Percentiles rank a stretch among this genome's conserved stretches.
These are phyloP conservation scores for Tetrapisispora taiwanensis DNA, from an alignment of 805 yeast genomes.

Conservation along the genomic window DNA sequence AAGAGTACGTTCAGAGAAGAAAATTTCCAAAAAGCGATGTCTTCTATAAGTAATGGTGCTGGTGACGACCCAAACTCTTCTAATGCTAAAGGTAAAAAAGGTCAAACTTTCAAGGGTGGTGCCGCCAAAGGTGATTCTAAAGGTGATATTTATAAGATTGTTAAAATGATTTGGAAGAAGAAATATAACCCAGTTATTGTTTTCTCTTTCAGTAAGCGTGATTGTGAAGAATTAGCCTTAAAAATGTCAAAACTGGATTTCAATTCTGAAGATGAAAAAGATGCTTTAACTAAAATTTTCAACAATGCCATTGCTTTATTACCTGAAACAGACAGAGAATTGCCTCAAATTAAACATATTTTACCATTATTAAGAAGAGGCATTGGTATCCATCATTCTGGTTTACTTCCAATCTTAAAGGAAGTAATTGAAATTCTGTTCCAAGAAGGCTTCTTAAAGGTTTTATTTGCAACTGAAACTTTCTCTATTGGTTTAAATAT, in stretches of 20 bases:
- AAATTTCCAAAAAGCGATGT: slow-evolving; percentile 97
- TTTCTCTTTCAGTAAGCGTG: slow-evolving; percentile 94
- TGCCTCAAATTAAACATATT: slow-evolving; percentile 90
- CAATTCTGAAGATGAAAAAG: slow-evolving; percentile 89
- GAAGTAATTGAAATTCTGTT: slow-evolving; percentile 93
- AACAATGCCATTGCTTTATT: slow-evolving; percentile 79
- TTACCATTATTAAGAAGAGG: slow-evolving; percentile 86
- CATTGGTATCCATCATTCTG: slow-evolving; percentile 97
- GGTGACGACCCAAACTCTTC: slow-evolving; percentile 75
- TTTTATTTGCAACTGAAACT: slow-evolving; percentile 94
- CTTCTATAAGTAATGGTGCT: slow-evolving; percentile 66
- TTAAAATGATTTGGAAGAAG: slow-evolving; percentile 95
- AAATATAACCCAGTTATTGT: slow-evolving; percentile 97
- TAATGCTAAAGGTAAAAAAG: slow-evolving; percentile 55
- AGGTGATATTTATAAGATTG: slow-evolving; percentile 90
- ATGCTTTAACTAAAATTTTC: slow-evolving; percentile 80
- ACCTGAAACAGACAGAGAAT: slow-evolving; percentile 82
- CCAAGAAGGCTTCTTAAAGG: slow-evolving; percentile 93
- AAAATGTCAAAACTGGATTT: slow-evolving; percentile 94
- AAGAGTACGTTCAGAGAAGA: slow-evolving; percentile 94
- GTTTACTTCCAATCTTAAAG: slow-evolving; percentile 82
- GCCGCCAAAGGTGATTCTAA: slow-evolving; percentile 47
- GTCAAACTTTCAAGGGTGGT: slow-evolving; percentile 83
- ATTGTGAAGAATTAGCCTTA: slow-evolving; percentile 88
- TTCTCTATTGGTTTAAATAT: slow-evolving; percentile 95